Evolutionary conservation across 139 green algal species (phyloP), one percentile per base, ranked within the genome.

Genomic region (Chlorokybus atmophyticus): DNA sequence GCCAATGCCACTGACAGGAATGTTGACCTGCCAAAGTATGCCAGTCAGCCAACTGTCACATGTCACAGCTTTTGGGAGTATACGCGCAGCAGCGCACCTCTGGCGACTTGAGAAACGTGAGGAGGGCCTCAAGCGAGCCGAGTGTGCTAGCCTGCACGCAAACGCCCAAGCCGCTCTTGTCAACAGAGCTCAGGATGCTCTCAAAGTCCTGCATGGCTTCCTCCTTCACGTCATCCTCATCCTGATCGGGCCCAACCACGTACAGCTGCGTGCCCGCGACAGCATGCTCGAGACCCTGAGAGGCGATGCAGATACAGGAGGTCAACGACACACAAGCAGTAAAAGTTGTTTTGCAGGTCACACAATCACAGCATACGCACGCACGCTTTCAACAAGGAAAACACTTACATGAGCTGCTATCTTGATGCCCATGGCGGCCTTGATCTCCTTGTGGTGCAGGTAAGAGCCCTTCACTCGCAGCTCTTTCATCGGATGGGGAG

Each of bases 371-470:
- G n/a, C n/a, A n/a, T n/a, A 47, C 17, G 19, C 39, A 47, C 19
- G 39, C 39, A 47, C 19, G 39, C 19, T 47, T n/a, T 47, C 39
- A 47, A 19, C 19, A 19, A 47, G 19, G 19, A 47, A 47, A 47
- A 19, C 19, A 19, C 35, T 5, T 44, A 67, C 59, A 26, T 61
- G 59, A n/a, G 57, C 62, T 27, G 62, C 60, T 27, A 98, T 93
- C 78, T 97, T 97, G 58, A 96, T 81, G 24, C 89, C 89, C 75
- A 87, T 84, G 26, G 76, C 78, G 0, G 83, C 86, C 51, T 76
- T 70, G 50, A 98, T 80, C 75, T 94, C 79, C 75, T 98, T 98
- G 80, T 98, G 91, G 67, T 98, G 89, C 59, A 94, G 49, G 66
- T 97, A 93, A 10, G 32, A 67, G 7, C 64, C 71, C 63, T 95